Percentiles rank a stretch among this genome's conserved stretches.
These are phyloP conservation scores for Sindora glabra DNA, from an alignment of 306 rosid species.

Conservation along the genomic window DNA sequence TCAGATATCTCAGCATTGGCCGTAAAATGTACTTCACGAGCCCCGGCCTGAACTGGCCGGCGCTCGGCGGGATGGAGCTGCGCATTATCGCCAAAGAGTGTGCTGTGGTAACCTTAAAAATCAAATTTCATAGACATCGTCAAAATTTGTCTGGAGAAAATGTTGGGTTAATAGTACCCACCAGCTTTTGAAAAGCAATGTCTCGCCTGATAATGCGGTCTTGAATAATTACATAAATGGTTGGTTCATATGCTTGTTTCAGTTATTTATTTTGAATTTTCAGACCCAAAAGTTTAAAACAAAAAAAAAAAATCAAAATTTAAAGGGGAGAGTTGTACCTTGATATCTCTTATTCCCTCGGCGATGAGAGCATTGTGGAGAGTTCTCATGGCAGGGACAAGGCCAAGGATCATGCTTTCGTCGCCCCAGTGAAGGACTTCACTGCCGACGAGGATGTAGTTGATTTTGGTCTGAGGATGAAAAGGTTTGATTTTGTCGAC, in stretches of 20 bases:
- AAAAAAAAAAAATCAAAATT: neutral
- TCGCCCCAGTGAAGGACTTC: constrained; percentile 72
- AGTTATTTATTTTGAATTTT: too few relatives aligned
- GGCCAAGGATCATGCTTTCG: constrained; percentile 20
- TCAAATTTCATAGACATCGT: too few relatives aligned
- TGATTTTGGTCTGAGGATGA: constrained; percentile 47
- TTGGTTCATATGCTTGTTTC: too few relatives aligned
- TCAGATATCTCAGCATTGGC: constrained; percentile 51
- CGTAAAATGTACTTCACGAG: constrained; percentile 27
- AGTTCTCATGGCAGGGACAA: constrained; percentile 71
- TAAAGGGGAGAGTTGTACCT: constrained; percentile 22
- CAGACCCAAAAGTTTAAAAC: neutral
- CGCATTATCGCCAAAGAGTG: constrained; percentile 64
- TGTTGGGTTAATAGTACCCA: too few relatives aligned
- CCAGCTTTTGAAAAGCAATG: too few relatives aligned
- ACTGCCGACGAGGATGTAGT: constrained; percentile 67
- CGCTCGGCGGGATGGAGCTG: constrained; percentile 57
- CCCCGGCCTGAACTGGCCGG: constrained; percentile 61
- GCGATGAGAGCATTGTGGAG: constrained; percentile 52
- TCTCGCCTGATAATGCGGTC: too few relatives aligned
- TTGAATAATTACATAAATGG: too few relatives aligned
- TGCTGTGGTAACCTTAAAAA: constrained; percentile 67
- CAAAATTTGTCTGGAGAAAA: too few relatives aligned
- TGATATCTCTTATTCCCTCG: constrained; percentile 57
- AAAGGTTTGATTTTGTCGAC: constrained; percentile 39